Evolutionary conservation across 495 filamentous ascomycete species (phyloP).

Genomic region (Hypoxylon fragiforme): DNA sequence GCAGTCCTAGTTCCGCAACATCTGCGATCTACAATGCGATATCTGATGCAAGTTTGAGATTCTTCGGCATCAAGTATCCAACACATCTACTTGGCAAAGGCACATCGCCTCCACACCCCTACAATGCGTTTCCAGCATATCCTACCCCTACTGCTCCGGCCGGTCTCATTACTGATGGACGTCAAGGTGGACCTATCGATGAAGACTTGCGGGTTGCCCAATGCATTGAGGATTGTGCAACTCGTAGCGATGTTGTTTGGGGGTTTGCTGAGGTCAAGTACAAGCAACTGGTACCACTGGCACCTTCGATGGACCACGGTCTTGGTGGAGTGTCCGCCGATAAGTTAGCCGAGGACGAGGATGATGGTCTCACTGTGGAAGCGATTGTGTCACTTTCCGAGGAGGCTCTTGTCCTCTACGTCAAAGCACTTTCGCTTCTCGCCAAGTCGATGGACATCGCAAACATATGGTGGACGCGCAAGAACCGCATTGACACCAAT

Average conservation of each 20-base stretch:
- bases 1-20: slow-evolving; percentile 76
- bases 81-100: slow-evolving; percentile 67
- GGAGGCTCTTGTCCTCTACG: slow-evolving; percentile 93
- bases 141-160: slow-evolving; percentile 61
- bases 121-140: slow-evolving; percentile 83
- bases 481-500: slow-evolving; percentile 66
- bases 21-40: slow-evolving; percentile 93
- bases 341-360: slow-evolving; percentile 54
- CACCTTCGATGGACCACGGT: slow-evolving; percentile 73
- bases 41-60: slow-evolving; percentile 84
- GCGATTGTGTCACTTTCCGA: slow-evolving; percentile 86
- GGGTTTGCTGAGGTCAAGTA: slow-evolving; percentile 98
- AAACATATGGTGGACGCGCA: slow-evolving; percentile 85
- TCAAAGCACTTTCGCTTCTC: slow-evolving; percentile 86
- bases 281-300: slow-evolving; percentile 87
- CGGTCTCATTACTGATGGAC: slow-evolving; percentile 68
- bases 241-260: slow-evolving; percentile 90
- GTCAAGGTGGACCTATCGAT: slow-evolving; percentile 62
- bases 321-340: slow-evolving; percentile 59
- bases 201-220: slow-evolving; percentile 80
- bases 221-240: slow-evolving; percentile 86
- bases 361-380: slow-evolving; percentile 79
- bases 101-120: slow-evolving; percentile 74
- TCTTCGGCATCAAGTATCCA: slow-evolving; percentile 75
- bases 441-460: slow-evolving; percentile 97